A percentile compares a stretch with the other conserved stretches of the same genome.
Evolutionary conservation across 768 basidiomycete species (phyloP).

Genomic region (Austroboletus festivus): DNA sequence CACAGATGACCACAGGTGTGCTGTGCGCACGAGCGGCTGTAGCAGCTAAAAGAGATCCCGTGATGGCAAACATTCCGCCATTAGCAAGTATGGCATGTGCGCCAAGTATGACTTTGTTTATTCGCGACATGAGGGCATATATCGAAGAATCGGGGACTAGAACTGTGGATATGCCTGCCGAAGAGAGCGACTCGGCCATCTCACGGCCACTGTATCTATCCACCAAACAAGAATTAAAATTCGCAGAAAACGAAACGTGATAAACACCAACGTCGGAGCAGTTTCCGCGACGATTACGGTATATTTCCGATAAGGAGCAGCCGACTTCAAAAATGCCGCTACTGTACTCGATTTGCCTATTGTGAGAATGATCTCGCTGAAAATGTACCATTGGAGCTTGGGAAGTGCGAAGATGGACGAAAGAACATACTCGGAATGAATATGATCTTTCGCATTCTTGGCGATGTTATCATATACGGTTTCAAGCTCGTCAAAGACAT

Average conservation of each 20-base stretch:
- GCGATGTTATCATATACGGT: slow-evolving; percentile 94
- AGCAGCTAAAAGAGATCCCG: slow-evolving; percentile 81
- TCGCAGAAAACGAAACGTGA: slow-evolving; percentile 1
- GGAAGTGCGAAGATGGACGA: background rate
- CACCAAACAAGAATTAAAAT: slow-evolving; percentile 1
- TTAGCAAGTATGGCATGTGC: slow-evolving; percentile 96
- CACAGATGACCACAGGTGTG: slow-evolving; percentile 89
- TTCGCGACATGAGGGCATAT: slow-evolving; percentile 93
- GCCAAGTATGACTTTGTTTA: slow-evolving; percentile 94
- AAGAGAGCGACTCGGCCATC: slow-evolving; percentile 79
- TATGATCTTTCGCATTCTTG: slow-evolving; percentile 91
- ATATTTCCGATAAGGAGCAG: slow-evolving; percentile 85
- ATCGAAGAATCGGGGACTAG: slow-evolving; percentile 96
- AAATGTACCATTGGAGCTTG: background rate
- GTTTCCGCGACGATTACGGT: slow-evolving; percentile 97
- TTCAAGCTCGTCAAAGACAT: slow-evolving; percentile 93
- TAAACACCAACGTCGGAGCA: slow-evolving; percentile 73
- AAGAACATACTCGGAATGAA: slow-evolving; percentile 88
- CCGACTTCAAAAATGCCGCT: slow-evolving; percentile 89
- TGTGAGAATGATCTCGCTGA: slow-evolving; percentile 90
- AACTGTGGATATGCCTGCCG: slow-evolving; percentile 85
- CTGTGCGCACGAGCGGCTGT: slow-evolving; percentile 86
- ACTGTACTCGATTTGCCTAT: slow-evolving; percentile 94
- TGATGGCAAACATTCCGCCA: slow-evolving; percentile 89
- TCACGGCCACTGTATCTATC: slow-evolving; percentile 78